phyloP scores from a whole-genome alignment of 2,329 filamentous ascomycete species.

The Hymenoscyphus infarciens region DNA sequence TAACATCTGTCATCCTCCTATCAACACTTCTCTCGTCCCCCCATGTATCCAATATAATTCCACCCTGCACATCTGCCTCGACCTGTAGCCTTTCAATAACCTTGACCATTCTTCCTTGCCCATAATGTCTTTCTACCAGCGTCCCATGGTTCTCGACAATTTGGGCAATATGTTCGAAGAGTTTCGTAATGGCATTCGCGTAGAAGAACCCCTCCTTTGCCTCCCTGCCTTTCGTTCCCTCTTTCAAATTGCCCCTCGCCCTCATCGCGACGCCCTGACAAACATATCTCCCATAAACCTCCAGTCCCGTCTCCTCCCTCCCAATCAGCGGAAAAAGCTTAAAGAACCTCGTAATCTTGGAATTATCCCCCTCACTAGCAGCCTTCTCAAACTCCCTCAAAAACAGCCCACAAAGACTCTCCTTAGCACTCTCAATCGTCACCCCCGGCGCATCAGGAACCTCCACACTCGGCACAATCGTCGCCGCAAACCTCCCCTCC shows the following conservation, averaged over 20 bases:
- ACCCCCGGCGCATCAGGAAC: slow-evolving; percentile 87
- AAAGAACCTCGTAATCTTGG: slow-evolving; percentile 92
- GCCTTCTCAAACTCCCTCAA: slow-evolving; percentile 93
- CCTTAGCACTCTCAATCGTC: slow-evolving; percentile 81
- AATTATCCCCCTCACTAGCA: slow-evolving; percentile 78
- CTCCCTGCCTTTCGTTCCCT: slow-evolving; percentile 55
- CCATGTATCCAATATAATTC: slow-evolving; percentile 95
- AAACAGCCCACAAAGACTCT: slow-evolving; percentile 87
- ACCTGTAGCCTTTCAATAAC: slow-evolving; percentile 91
- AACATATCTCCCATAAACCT: slow-evolving; percentile 94
- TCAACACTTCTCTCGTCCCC: slow-evolving; percentile 82
- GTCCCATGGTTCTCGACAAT: slow-evolving; percentile 91
- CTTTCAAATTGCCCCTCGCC: slow-evolving; percentile 76
- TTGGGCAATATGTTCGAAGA: slow-evolving; percentile 97
- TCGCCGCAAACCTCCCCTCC: slow-evolving; percentile 79
- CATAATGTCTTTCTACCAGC: slow-evolving; percentile 92
- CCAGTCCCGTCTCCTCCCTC: slow-evolving; percentile 80
- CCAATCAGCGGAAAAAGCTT: slow-evolving; percentile 96
- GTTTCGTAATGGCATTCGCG: slow-evolving; percentile 79
- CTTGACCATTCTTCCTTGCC: slow-evolving; percentile 84
- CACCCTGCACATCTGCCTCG: slow-evolving; percentile 93
- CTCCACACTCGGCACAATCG: slow-evolving; percentile 92
- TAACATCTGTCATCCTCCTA: slow-evolving; percentile 87
- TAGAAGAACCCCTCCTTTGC: slow-evolving; percentile 84
- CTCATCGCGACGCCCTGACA: slow-evolving; percentile 88